Evolutionary conservation across 495 filamentous ascomycete species (phyloP), one percentile per base, ranked within the genome.

Genomic region (Annulohypoxylon stygium): DNA sequence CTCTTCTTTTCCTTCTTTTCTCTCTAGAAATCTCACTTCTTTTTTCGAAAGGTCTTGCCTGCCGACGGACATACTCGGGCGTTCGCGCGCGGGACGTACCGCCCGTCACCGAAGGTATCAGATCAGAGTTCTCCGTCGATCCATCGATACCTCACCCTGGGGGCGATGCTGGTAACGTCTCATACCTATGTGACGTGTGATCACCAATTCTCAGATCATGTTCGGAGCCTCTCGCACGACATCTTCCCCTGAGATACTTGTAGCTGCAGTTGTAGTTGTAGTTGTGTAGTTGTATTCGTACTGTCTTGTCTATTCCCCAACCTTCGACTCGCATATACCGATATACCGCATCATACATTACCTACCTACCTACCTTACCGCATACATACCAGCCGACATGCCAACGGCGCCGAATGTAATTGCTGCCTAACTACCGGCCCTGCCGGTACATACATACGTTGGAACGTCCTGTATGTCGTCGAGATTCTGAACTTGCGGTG

Each of bases 401-500:
- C 70, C 58, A 67, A 64, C 70, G 48, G 64, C 55, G 71, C 45
- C 11, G 57, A 69, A 57, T 12, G 45, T n/a, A 69, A 69, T 74
- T 74, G 71, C 50, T 74, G 71, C 71, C 71, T 65, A 74, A 74
- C 71, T 53, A 69, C 66, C 71, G 71, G 71, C 25, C 48, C 66
- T 74, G 66, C 71, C 71, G 71, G 60, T 37, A 68, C 51, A 59
- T 37, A 68, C 51, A 59, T 57, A 61, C 47, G 11, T 54, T 26
- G 45, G 34, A 23, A 39, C 39, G 51, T 37, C 25, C 39, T 33
- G 36, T n/a, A 45, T 39, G 51, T 39, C 50, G 67, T 69, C 61
- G 70, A 63, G 65, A 73, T 73, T 47, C 54, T 65, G 64, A 73
- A 73, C 53, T 73, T 73, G 70, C 70, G 70, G 70, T 73, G 70